Conservation (phyloP, 1,139 yeast genomes). For the Nematodospora anomalae region DNA sequence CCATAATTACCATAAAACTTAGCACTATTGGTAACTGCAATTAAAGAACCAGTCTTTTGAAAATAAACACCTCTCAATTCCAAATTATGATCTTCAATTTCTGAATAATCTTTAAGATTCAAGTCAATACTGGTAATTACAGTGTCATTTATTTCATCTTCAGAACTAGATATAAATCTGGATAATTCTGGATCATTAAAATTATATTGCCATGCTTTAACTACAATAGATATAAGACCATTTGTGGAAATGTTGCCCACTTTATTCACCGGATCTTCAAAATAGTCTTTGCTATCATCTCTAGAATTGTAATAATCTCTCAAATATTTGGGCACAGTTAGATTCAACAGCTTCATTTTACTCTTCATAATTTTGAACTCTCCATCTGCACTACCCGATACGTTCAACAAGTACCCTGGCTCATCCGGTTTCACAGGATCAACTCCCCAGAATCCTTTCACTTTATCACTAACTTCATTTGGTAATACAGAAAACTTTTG, state of each 20-base stretch:
- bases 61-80: slow-evolving; percentile 68
- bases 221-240: slow-evolving; percentile 28
- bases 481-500: slow-evolving; percentile 64
- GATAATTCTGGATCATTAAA: slow-evolving; percentile 22
- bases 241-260: slow-evolving; percentile 30
- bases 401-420: slow-evolving; percentile 46
- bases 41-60: slow-evolving; percentile 64
- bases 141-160: slow-evolving; percentile 30
- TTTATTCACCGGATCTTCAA: slow-evolving; percentile 14
- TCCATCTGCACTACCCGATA: slow-evolving; percentile 53
- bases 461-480: slow-evolving; percentile 47
- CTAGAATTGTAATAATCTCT: slow-evolving; percentile 31
- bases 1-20: slow-evolving; percentile 68
- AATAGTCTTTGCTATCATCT: slow-evolving; percentile 18
- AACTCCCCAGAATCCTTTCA: slow-evolving; percentile 51
- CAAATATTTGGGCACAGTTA: slow-evolving; percentile 47
- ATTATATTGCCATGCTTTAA: slow-evolving; percentile 28
- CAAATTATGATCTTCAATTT: slow-evolving; percentile 45
- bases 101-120: slow-evolving; percentile 38
- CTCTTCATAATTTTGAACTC: slow-evolving; percentile 28
- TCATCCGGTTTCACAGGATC: slow-evolving; percentile 20
- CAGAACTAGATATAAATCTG: slow-evolving; percentile 15
- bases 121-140: slow-evolving; percentile 28
- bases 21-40: slow-evolving; percentile 65
- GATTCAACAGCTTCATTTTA: slow-evolving; percentile 17